Percentiles rank a stretch among this genome's conserved stretches.
Conservation (phyloP, 768 basidiomycete genomes). For the Lyophyllum decastes region DNA sequence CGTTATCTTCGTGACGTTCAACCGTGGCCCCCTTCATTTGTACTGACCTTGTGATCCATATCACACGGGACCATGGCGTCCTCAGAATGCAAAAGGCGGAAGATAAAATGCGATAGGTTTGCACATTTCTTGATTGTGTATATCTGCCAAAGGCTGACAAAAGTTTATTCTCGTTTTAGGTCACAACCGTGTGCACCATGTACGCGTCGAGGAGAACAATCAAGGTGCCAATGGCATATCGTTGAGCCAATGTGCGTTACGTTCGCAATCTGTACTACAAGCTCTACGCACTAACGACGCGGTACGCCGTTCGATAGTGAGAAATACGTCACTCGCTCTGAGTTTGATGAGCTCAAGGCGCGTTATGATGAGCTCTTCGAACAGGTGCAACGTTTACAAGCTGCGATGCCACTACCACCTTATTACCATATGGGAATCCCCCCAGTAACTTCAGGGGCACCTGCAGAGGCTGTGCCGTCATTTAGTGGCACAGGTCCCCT, state of each 20-base stretch:
- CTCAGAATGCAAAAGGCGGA: slow-evolving; percentile 81
- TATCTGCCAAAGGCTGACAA: slow-evolving; percentile 23
- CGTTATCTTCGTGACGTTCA: slow-evolving; percentile 17
- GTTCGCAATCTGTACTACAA: slow-evolving; percentile 17
- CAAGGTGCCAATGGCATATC: slow-evolving; percentile 81
- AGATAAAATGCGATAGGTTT: slow-evolving; percentile 88
- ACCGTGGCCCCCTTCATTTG: slow-evolving; percentile 21
- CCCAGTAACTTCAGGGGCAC: slow-evolving; percentile 27
- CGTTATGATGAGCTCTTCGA: slow-evolving; percentile 64
- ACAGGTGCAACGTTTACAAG: slow-evolving; percentile 50
- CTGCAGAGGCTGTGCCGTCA: slow-evolving; percentile 33
- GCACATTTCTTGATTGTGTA: slow-evolving; percentile 21
- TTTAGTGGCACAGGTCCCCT: slow-evolving; percentile 23
- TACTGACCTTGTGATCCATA: slow-evolving; percentile 29
- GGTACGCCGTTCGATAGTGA: slow-evolving; percentile 46
- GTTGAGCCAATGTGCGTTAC: slow-evolving; percentile 75
- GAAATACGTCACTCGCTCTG: slow-evolving; percentile 77
- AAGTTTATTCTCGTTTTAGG: slow-evolving; percentile 35
- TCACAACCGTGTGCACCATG: slow-evolving; percentile 83
- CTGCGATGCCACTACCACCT: slow-evolving; percentile 21
- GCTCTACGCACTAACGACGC: slow-evolving; percentile 10
- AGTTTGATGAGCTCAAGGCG: slow-evolving; percentile 74
- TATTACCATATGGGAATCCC: slow-evolving; percentile 35
- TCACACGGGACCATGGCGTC: slow-evolving; percentile 23
- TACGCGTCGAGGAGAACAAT: slow-evolving; percentile 75